Percentiles rank a stretch among this genome's conserved stretches.
Evolutionary conservation across 2,329 filamentous ascomycete genomes (phyloP).

Genomic region (Tolypocladium cylindrosporum): DNA sequence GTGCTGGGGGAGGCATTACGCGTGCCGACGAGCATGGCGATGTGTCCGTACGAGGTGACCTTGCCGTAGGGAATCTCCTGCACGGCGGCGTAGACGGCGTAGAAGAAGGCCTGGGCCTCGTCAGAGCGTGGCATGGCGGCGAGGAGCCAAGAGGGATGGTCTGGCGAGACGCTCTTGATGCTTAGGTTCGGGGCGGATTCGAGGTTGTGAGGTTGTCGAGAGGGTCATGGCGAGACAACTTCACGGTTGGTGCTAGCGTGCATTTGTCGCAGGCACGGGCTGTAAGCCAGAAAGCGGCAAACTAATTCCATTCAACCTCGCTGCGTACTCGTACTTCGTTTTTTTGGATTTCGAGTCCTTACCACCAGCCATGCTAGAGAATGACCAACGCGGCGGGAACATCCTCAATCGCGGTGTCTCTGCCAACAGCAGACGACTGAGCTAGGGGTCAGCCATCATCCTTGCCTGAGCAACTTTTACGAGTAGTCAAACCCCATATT

Average conservation of each 20-base stretch:
- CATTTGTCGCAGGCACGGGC: not conserved
- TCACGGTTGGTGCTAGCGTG: not conserved
- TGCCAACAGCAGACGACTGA: no score
- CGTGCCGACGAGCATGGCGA: constrained; percentile 61
- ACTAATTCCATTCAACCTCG: not conserved
- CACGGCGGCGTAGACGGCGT: constrained; percentile 70
- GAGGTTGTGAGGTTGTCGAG: not conserved
- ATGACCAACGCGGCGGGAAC: not conserved
- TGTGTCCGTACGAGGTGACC: constrained; percentile 83
- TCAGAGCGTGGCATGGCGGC: constrained; percentile 56
- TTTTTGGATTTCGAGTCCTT: no score
- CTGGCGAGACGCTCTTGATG: not conserved
- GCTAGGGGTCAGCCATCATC: no score
- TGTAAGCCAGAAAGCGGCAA: no score
- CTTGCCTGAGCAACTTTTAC: not conserved
- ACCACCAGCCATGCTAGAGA: not conserved
- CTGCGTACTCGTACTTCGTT: no score
- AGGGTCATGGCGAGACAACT: not conserved
- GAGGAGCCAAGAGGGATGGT: not conserved
- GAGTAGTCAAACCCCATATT: no score
- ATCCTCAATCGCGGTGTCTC: no score
- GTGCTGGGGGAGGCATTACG: constrained; percentile 39
- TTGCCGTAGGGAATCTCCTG: constrained; percentile 75
- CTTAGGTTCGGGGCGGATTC: not conserved
- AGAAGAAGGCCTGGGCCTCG: constrained; percentile 65